Conservation (phyloP, 441 rosid genomes). For the Mallotus japonicus region DNA sequence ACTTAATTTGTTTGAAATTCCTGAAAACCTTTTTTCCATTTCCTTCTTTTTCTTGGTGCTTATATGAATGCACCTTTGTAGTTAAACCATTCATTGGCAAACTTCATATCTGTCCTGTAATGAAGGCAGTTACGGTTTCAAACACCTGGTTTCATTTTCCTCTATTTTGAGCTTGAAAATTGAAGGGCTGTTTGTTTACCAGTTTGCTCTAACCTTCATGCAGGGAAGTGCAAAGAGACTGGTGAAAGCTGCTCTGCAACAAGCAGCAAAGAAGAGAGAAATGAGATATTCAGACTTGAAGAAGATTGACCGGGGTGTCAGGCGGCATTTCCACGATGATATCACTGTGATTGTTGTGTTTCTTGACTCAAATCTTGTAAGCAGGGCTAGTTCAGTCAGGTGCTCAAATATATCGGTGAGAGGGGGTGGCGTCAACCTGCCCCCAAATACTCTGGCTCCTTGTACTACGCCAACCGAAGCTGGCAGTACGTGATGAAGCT, state of each 20-base stretch:
- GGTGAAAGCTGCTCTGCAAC: conserved; percentile 80
- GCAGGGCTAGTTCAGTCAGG: conserved; percentile 48
- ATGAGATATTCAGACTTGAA: conserved; percentile 97
- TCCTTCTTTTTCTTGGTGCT: not conserved
- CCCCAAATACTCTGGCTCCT: conserved; percentile 55
- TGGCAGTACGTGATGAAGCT: conserved; percentile 32
- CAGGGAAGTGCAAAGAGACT: conserved; percentile 94
- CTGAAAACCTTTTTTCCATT: no score
- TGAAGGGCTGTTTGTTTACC: not conserved
- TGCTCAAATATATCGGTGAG: conserved; percentile 53
- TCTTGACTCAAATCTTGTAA: conserved; percentile 65
- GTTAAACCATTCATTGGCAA: not conserved
- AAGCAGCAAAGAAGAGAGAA: conserved; percentile 89
- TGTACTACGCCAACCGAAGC: conserved; percentile 48
- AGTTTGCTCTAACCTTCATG: conserved; percentile 14
- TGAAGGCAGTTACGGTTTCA: not conserved
- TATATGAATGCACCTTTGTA: not conserved
- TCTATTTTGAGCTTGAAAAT: not conserved
- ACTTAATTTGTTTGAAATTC: not conserved
- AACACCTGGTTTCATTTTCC: no score
- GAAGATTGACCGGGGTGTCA: conserved; percentile 90
- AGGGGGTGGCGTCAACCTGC: conserved; percentile 68
- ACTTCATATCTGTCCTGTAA: not conserved
- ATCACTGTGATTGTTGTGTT: conserved; percentile 82
- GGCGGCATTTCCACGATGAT: conserved; percentile 97